Base-by-base conservation (phyloP, 345 rosid species). In the Citrus reticulata region DNA sequence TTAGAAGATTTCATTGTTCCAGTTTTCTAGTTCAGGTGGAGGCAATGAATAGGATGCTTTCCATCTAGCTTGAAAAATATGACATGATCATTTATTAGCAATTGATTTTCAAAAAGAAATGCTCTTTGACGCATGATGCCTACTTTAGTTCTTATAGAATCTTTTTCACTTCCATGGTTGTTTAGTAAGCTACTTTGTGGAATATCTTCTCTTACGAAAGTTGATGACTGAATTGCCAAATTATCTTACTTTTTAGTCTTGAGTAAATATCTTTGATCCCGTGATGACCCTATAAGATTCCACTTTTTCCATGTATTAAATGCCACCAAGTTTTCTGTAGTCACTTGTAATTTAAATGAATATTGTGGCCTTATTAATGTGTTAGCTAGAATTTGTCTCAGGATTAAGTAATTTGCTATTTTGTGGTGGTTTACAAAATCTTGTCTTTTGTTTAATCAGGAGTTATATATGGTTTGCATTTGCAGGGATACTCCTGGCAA, bases 401-500 rank as follows among this genome's bases (percentile, higher is more conserved):
- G 46, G 67, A 37, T 27, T 25, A 29, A 67, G 46, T 37, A 22
- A 35, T 35, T 13, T 35, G 6, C 27, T 25, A 11, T 74, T 63
- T 46, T 66, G 27, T 51, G 37, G 24, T 24, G 71, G 5, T 37
- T 66, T 24, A 61, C 14, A 59, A 19, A 19, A 19, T 58, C 11
- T 40, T 24, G 67, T 4, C 40, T 7, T 5, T 57, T 67, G 8
- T 2, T 59, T 71, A 24, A 42, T 79, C 46, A 14, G 35, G 37
- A 75, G 27, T 39, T 70, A 59, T 72, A 60, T 79, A 16, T 80
- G 72, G 49, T 72, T 71, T 84, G 46, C 81, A 29, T 79, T 74
- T 83, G 61, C 86, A 91, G 89, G 74, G 85, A 79, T 46, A 34
- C 81, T 89, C 59, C 79, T 55, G 77, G 74, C 78, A 86, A 83